Evolutionary conservation across 1,139 yeast species (phyloP).

Genomic region (Blastobotrys serpentis): DNA sequence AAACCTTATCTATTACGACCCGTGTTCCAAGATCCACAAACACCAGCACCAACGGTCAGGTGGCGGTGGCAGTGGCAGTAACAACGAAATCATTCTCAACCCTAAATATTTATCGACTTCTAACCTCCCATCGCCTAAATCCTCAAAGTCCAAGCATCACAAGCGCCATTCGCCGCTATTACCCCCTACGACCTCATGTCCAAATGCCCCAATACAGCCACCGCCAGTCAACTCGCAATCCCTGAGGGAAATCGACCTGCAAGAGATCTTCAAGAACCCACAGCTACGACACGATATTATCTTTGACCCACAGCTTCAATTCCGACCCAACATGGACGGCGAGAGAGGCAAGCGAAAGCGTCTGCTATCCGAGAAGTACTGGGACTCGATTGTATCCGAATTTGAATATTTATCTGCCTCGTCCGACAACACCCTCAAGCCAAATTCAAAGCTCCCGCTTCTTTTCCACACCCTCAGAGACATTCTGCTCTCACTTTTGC

Average conservation of each 20-base stretch:
- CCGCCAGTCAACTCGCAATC: constrained; percentile 89
- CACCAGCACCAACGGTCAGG: constrained; percentile 14
- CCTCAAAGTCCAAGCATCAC: constrained; percentile 2
- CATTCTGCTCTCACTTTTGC: constrained; percentile 70
- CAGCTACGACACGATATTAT: constrained; percentile 90
- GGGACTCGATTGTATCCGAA: constrained; percentile 74
- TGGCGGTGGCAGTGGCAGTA: background rate
- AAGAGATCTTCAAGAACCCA: constrained; percentile 87
- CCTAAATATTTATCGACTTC: constrained; percentile 18
- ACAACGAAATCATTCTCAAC: constrained; percentile 15
- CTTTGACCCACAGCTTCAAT: constrained; percentile 89
- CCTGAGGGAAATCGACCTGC: constrained; percentile 80
- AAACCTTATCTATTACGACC: constrained; percentile 23
- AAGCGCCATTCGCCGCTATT: constrained; percentile 17
- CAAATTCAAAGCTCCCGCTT: constrained; percentile 53
- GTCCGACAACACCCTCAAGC: constrained; percentile 16
- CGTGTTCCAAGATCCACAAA: constrained; percentile 24
- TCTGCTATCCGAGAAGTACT: constrained; percentile 71
- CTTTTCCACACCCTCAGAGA: constrained; percentile 76
- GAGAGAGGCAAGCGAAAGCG: constrained; percentile 83
- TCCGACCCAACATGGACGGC: constrained; percentile 88
- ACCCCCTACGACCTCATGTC: constrained; percentile 17
- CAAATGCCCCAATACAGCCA: constrained; percentile 38
- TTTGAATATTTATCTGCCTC: constrained; percentile 34
- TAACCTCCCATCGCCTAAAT: constrained; percentile 12